Percentiles rank a stretch among this genome's conserved stretches.
phyloP scores from a whole-genome alignment of 148 eudicot species.

The Cornus kousa region DNA sequence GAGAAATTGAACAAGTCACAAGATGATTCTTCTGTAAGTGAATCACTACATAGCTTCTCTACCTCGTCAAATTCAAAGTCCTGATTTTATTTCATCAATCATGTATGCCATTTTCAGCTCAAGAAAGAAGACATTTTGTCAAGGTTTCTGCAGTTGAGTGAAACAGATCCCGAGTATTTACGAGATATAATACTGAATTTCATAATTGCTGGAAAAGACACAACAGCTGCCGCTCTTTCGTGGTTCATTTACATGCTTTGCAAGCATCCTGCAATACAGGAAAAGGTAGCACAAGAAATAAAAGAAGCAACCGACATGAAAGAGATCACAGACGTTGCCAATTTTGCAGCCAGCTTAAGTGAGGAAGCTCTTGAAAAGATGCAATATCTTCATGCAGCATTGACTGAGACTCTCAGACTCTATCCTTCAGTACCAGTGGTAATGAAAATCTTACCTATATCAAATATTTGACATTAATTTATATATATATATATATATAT shows the following conservation, averaged over 20 bases:
- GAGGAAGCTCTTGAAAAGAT: slow-evolving; percentile 72
- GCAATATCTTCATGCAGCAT: slow-evolving; percentile 78
- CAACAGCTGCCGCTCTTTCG: slow-evolving; percentile 67
- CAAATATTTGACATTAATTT: too few relatives aligned
- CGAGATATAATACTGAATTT: slow-evolving; percentile 73
- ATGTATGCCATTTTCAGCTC: slow-evolving; percentile 22
- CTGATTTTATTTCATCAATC: background rate
- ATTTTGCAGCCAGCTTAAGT: slow-evolving; percentile 36
- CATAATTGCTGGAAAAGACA: slow-evolving; percentile 85
- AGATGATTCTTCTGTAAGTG: slow-evolving; percentile 34
- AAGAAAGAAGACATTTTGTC: slow-evolving; percentile 70
- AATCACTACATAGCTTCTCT: background rate
- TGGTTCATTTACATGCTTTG: slow-evolving; percentile 78
- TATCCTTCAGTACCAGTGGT: slow-evolving; percentile 85
- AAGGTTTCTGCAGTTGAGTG: slow-evolving; percentile 45
- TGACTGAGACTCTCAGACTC: slow-evolving; percentile 77
- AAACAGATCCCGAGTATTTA: slow-evolving; percentile 56
- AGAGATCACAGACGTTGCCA: slow-evolving; percentile 12
- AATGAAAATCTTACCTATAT: background rate
- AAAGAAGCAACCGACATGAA: slow-evolving; percentile 21
- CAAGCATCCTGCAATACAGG: slow-evolving; percentile 58
- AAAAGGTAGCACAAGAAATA: slow-evolving; percentile 58
- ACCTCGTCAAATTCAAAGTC: background rate
- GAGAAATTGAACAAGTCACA: slow-evolving; percentile 27
- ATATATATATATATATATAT: background rate